Base-by-base conservation (phyloP, 192 early-diverging fungal genomes). In the Coemansia sp. region DNA sequence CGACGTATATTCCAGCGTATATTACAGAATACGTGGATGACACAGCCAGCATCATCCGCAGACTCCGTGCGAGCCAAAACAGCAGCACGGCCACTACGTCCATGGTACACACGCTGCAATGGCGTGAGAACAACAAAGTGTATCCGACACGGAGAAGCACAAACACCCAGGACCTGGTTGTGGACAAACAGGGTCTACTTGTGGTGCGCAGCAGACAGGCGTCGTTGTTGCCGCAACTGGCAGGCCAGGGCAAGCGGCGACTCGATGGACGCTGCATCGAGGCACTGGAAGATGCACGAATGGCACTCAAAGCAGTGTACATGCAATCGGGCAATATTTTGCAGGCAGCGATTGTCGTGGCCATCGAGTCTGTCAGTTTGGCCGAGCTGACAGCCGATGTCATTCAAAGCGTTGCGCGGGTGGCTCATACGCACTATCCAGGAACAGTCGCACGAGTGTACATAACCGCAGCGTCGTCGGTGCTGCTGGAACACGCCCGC, bases 91-190 rank as follows among this genome's bases (percentile, higher is more conserved):
- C 22, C 0, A 55, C 69, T n/a, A 22, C 49, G 0, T 12, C 57
- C 1, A 35, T 80, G 25, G 59, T 51, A 48, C 60, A 54, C n/a
- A 74, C 69, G 26, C 53, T 71, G 55, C 41, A 29, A 10, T 80
- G 77, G 77, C 68, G 77, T 14, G 71, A 80, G 47, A 53, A 35
- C 17, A 59, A 58, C 61, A 80, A 80, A 29, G 66, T 80, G 17
- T 80, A 80, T 23, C 77, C 77, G 10, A 62, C 47, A 0, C 54
- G 58, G 23, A 60, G 61, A 11, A 23, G 22, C 16, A 23, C 49
- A 6, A 39, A 12, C 37, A n/a, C 19, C 37, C 21, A 58, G 22
- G 35, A 26, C 11, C 49, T 78, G 22, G 11, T 66, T 0, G 62
- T 63, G 2, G 70, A 78, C 39, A 14, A n/a, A 5, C 61, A 45